These are phyloP conservation scores for Xylaria grammica DNA, from an alignment of 495 filamentous ascomycete species.

Conservation along the genomic window DNA sequence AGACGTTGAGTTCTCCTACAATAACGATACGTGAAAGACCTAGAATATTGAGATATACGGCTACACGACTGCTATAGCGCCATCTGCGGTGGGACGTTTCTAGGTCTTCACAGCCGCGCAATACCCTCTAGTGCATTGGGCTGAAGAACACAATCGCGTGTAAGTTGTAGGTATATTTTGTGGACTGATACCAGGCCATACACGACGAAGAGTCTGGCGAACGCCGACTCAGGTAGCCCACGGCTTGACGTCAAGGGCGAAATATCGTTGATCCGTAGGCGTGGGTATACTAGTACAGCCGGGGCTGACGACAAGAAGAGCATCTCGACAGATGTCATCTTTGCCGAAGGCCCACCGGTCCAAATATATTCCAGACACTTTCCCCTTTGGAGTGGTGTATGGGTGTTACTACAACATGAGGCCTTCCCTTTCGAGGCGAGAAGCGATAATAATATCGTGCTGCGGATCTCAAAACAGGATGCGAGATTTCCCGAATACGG, in stretches of 20 bases:
- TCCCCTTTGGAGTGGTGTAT: not conserved
- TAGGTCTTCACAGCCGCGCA: not conserved
- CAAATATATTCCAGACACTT: not conserved
- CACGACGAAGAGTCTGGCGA: not conserved
- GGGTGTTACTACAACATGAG: not conserved
- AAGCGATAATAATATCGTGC: not conserved
- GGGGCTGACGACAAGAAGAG: not conserved
- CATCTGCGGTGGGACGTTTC: constrained; percentile 9
- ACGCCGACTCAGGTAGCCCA: not conserved
- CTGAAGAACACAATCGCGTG: constrained; percentile 13
- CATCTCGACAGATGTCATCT: not conserved
- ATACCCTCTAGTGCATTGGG: not conserved
- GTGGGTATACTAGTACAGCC: not conserved
- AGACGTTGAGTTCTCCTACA: not conserved
- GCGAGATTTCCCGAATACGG: not conserved
- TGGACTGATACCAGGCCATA: not conserved
- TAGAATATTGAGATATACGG: not conserved
- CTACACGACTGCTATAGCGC: not conserved
- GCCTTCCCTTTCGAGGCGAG: not conserved
- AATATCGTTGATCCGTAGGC: not conserved
- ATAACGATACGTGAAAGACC: not conserved
- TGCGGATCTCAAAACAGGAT: not conserved
- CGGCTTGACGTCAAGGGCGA: not conserved
- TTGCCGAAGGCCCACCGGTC: not conserved
- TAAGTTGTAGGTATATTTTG: not conserved